Base-by-base conservation (phyloP, 1,139 yeast species). In the Entelexis paramagnoliae region DNA sequence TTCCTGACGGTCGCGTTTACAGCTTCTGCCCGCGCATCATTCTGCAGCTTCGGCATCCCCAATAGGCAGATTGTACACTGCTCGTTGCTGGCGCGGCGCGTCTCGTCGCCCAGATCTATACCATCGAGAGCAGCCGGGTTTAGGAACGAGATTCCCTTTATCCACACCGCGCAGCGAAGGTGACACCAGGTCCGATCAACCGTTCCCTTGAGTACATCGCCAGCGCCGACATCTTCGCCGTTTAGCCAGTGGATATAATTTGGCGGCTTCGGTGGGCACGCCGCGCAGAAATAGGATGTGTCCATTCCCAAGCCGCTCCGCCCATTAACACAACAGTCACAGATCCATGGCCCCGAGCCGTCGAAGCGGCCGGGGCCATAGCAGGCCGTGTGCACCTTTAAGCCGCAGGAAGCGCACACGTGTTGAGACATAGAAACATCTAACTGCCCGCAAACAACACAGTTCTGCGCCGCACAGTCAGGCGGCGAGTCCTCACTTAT, bases 291-390 rank as follows among this genome's bases (percentile, higher is more conserved):
- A 62, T 85, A 83, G 28, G 61, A 69, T 0, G 82, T 75, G 14
- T 81, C 75, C 8, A 73, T 61, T 0, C 93, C 91, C 54, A 77
- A 75, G 50, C 79, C 64, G 51, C 16, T 30, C 7, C 50, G 41
- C 14, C 81, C 83, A 62, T 88, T 88, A 3, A 79, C 70, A 63
- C 97, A 89, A 2, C 81, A 74, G 61, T 87, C 96, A 68, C 97
- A 89, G 33, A 75, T 66, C 97, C 97, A 89, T 49, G 42, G 33
- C 72, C 45, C 26, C 8, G 14, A 9, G 10, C 46, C 38, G 10
- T 28, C 13, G 29, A 2, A 16, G 19, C 33, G 10, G 46, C 45
- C 7, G 4, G 77, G 60, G 1, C 95, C 95, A 61, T 81, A 81
- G 64, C 96, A 88, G 0, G 75, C 66, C 1, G 75, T 68, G 64